Evolutionary conservation across 495 filamentous ascomycete genomes (phyloP).

Genomic region (Hyphodiscus hymeniophilus): DNA sequence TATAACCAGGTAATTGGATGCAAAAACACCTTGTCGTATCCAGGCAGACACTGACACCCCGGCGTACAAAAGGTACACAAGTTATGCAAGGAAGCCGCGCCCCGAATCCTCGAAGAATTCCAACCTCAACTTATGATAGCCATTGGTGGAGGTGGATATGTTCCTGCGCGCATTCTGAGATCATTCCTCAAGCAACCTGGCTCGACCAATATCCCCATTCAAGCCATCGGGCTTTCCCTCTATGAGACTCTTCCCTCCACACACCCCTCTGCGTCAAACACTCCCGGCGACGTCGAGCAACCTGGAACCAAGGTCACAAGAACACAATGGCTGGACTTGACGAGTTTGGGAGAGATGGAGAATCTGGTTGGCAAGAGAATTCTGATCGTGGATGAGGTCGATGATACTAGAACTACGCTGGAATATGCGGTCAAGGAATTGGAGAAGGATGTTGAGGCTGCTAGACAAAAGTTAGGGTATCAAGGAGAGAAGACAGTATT

Average conservation of each 20-base stretch:
- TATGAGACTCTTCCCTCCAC: constrained; percentile 73
- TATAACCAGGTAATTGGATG: constrained; percentile 74
- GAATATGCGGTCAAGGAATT: constrained; percentile 96
- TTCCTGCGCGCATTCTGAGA: constrained; percentile 92
- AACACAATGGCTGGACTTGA: constrained; percentile 96
- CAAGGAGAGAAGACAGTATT: constrained; percentile 73
- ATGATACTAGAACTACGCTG: constrained; percentile 93
- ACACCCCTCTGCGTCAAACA: constrained; percentile 12
- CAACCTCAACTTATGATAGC: constrained; percentile 95
- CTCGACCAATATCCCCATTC: constrained; percentile 93
- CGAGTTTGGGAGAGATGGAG: constrained; percentile 73
- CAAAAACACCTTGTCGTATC: constrained; percentile 2
- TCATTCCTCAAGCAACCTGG: constrained; percentile 92
- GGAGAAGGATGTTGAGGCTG: constrained; percentile 88
- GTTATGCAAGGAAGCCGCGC: constrained; percentile 79
- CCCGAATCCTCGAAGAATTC: constrained; percentile 72
- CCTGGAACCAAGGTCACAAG: constrained; percentile 91
- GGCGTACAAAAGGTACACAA: constrained; percentile 83
- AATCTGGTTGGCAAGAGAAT: constrained; percentile 95
- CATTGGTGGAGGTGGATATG: constrained; percentile 95
- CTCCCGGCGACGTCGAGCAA: constrained; percentile 48
- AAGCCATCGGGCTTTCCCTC: constrained; percentile 95
- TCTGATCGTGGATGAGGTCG: constrained; percentile 97
- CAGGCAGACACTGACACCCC: constrained; percentile 23
- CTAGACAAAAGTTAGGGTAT: constrained; percentile 59